These are phyloP conservation scores for Actinomortierella ambigua DNA, from an alignment of 371 early-diverging fungal genomes.

Conservation along the genomic window DNA sequence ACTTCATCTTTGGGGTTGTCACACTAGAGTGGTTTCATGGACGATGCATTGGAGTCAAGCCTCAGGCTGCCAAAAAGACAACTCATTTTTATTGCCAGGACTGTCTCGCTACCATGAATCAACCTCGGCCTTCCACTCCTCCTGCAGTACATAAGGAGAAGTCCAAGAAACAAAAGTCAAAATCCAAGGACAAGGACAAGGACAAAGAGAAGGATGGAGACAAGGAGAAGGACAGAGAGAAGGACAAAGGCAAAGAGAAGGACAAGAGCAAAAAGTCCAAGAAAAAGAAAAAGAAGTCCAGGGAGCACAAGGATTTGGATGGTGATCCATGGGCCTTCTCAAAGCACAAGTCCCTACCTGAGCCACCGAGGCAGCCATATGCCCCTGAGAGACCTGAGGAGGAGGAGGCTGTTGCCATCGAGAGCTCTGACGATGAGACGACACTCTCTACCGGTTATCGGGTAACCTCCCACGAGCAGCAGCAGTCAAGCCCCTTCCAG, in stretches of 20 bases:
- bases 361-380: no score
- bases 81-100: conserved; percentile 55
- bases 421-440: no score
- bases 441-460: no score
- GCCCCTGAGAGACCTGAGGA: no score
- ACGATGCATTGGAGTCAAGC: conserved; percentile 45
- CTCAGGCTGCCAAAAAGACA: conserved; percentile 52
- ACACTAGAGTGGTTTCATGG: conserved; percentile 52
- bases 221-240: conserved; percentile 11
- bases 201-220: conserved; percentile 11
- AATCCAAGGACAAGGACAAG: conserved; percentile 16
- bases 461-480: no score
- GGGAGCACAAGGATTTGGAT: background rate
- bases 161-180: conserved; percentile 16
- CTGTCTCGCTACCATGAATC: conserved; percentile 38
- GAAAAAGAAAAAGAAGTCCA: conserved; percentile 4
- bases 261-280: background rate
- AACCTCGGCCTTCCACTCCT: conserved; percentile 1
- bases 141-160: conserved; percentile 12
- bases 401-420: no score
- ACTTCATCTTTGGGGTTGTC: background rate
- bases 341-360: no score
- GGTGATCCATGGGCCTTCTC: no score
- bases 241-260: conserved; percentile 4
- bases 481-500: no score